Base-by-base conservation (phyloP, 192 early-diverging fungal genomes). In the Rhizophagus sp. region DNA sequence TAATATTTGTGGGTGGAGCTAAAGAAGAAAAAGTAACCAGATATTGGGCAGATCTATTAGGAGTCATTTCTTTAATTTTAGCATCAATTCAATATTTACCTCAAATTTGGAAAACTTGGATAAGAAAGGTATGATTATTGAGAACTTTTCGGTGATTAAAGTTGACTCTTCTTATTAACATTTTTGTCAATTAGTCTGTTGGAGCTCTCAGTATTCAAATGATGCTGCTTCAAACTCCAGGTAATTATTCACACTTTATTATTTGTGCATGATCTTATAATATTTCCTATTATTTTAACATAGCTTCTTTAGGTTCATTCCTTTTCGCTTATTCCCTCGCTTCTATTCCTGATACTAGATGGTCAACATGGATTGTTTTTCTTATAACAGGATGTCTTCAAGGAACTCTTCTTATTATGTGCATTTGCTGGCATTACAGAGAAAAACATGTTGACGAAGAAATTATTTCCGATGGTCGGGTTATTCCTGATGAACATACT, bases 151-250 rank as follows among this genome's bases (percentile, higher is more conserved):
- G 17, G 11, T 30, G n/a, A 7, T 50, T 65, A 25, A 22, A 47
- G 2, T 12, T 1, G 34, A 52, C 0, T 19, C 36, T 62, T 66
- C 19, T 64, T 22, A 3, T 22, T 39, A 30, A 75, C 13, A 41
- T 57, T 62, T 44, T 64, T 57, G 2, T 47, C 2, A 41, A 61
- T 0, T 83, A 94, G 91, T 82, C 89, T 19, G 95, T 96, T 15
- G 97, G 96, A n/a, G 94, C 97, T 0, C 87, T 98, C 62, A 95
- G 93, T 84, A 93, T 98, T 34, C 94, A 94, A 4, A 96, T 95
- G 91, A 94, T 98, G 93, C 79, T 94, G 81, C 92, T 98, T 86
- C 95, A 96, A 85, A 92, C 92, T 33, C 96, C 96, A 44, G 94
- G 52, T 57, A 57, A 57, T 17, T 4, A 17, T 22, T 57, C 19